Conservation (phyloP, 805 yeast species). For the Saturnispora serradocipensis region DNA sequence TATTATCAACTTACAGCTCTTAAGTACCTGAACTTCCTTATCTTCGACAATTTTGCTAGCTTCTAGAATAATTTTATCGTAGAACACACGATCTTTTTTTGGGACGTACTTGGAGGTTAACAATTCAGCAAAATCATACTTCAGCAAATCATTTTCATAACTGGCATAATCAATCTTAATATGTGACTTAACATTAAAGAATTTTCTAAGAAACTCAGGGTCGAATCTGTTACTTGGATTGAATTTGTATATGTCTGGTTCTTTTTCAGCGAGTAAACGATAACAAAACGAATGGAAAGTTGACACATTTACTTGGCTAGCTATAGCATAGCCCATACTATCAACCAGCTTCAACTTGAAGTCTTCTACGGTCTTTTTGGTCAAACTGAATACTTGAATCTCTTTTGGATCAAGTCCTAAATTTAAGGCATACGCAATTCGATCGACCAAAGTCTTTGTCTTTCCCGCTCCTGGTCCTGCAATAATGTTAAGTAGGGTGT, state of each 20-base stretch:
- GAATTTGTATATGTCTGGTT: not conserved
- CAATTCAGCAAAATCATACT: not conserved
- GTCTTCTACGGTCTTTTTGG: constrained; percentile 57
- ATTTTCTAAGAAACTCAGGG: not conserved
- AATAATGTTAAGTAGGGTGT: constrained; percentile 38
- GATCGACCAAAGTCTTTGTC: constrained; percentile 47
- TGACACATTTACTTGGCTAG: constrained; percentile 32
- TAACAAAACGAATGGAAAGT: constrained; percentile 64
- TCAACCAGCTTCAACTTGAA: constrained; percentile 26
- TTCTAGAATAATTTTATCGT: constrained; percentile 11
- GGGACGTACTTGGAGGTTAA: constrained; percentile 7
- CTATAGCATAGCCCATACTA: constrained; percentile 28
- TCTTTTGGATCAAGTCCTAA: constrained; percentile 37
- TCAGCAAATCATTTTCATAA: not conserved
- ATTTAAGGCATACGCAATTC: constrained; percentile 40
- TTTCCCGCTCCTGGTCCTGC: constrained; percentile 78
- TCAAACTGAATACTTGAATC: constrained; percentile 54
- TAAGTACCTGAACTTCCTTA: not conserved
- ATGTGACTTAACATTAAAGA: not conserved
- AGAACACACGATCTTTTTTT: constrained; percentile 1
- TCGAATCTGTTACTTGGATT: not conserved
- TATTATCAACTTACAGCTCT: constrained; percentile 20
- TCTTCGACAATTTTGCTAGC: constrained; percentile 7
- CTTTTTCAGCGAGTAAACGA: constrained; percentile 33
- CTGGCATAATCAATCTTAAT: not conserved